Percentiles rank a stretch among this genome's conserved stretches.
Conservation (phyloP, 805 yeast species). For the Danielia oregonensis region DNA sequence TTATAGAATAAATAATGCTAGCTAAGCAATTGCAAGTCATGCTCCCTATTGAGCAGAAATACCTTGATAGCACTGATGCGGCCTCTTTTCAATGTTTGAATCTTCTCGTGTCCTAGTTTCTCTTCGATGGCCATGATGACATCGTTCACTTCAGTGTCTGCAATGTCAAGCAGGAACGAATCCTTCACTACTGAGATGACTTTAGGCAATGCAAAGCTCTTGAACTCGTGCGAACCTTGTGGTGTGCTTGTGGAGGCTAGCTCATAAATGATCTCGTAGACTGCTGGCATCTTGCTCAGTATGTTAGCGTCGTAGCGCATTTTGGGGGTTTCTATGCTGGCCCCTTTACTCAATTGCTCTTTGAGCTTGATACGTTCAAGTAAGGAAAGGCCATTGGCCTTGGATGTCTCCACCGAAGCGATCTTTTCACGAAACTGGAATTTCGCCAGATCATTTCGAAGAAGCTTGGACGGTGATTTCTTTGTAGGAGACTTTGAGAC, state of each 20-base stretch:
- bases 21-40: constrained; percentile 22
- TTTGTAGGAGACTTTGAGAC: constrained; percentile 5
- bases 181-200: constrained; percentile 28
- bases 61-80: constrained; percentile 26
- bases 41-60: constrained; percentile 21
- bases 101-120: constrained; percentile 13
- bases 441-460: constrained; percentile 33
- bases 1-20: neutral
- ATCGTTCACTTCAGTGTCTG: constrained; percentile 28
- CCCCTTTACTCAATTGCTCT: constrained; percentile 20
- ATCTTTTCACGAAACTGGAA: constrained; percentile 31
- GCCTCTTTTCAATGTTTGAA: constrained; percentile 21
- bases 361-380: constrained; percentile 38
- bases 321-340: constrained; percentile 16
- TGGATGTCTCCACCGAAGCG: constrained; percentile 1
- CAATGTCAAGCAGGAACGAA: constrained; percentile 29
- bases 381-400: constrained; percentile 26
- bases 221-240: constrained; percentile 2
- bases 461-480: constrained; percentile 11
- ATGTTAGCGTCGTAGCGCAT: constrained; percentile 20
- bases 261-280: constrained; percentile 36
- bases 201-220: constrained; percentile 22
- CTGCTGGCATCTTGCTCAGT: constrained; percentile 23
- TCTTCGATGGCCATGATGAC: constrained; percentile 19
- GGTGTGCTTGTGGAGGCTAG: constrained; percentile 5